phyloP scores from a whole-genome alignment of 306 rosid genomes.

The Betula pendula region DNA sequence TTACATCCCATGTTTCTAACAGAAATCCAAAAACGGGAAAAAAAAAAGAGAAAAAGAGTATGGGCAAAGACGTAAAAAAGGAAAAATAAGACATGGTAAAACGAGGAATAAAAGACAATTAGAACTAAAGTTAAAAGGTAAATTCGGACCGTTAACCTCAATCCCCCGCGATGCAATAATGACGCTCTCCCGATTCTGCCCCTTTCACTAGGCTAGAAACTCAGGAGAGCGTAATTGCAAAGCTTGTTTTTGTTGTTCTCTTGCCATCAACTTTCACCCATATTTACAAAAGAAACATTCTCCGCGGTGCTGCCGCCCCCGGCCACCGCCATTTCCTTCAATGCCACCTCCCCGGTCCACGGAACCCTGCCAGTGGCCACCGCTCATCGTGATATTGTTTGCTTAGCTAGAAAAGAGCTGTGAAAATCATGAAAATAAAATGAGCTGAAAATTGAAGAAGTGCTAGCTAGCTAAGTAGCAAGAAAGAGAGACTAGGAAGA shows the following conservation, averaged over 20 bases:
- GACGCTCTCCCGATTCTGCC: conserved; percentile 72
- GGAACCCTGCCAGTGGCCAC: conserved; percentile 9
- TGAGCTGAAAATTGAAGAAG: conserved; percentile 22
- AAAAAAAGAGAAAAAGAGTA: conserved; percentile 2
- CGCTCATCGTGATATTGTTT: conserved; percentile 26
- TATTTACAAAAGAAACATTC: conserved; percentile 41
- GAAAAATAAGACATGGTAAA: conserved; percentile 25
- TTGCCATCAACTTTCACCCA: conserved; percentile 21
- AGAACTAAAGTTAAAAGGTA: conserved; percentile 34
- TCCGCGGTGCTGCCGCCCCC: conserved; percentile 19
- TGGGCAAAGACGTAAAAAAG: conserved; percentile 32
- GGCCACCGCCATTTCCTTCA: conserved; percentile 5
- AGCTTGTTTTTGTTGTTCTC: conserved; percentile 35
- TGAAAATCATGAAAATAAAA: not conserved
- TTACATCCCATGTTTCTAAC: conserved; percentile 79
- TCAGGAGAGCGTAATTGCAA: conserved; percentile 89
- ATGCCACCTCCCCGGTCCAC: not conserved
- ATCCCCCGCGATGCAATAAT: conserved; percentile 99
- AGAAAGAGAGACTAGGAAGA: conserved; percentile 18
- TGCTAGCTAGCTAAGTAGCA: not conserved
- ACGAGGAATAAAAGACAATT: conserved; percentile 23
- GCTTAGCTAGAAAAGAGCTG: conserved; percentile 1
- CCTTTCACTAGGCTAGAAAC: conserved; percentile 43
- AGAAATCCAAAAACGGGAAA: conserved; percentile 5
- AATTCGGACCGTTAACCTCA: conserved; percentile 99